Base-by-base conservation (phyloP, 169 alveolate species). In the Eimeria praecox region DNA sequence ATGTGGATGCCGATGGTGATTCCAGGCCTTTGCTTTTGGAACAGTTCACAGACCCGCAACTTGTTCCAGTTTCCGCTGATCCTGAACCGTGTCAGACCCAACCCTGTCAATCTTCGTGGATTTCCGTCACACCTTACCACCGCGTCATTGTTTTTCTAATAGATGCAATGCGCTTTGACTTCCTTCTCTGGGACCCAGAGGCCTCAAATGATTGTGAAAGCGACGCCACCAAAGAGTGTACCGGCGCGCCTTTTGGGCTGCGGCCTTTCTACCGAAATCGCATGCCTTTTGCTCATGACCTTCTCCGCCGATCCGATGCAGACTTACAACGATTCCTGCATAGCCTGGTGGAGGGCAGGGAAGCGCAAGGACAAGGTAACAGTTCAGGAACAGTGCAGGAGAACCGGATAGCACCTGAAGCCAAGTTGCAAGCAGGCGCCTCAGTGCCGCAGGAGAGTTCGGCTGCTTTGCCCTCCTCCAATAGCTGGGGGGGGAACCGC, bases 121-220 rank as follows among this genome's bases (percentile, higher is more conserved):
- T 85, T n/a, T 71, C 95, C 0, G 95, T 93, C 27, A 38, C 73
- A 20, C 95, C 95, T 64, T 95, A 75, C 73, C 80, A 94, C 71
- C 96, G 95, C 75, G 96, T 96, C 4, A 80, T 96, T 30, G 33
- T 97, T 38, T 89, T 97, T 9, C 89, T 97, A 20, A 95, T 97
- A 6, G 98, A 97, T 92, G 98, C 98, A 3, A 66, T 97, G 69
- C 96, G 98, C 85, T 97, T 94, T 64, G 98, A 97, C 95, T 97
- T 97, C 89, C 97, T 96, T n/a, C 94, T 94, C n/a, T 92, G 97
- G 96, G 96, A 90, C 44, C 94, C 97, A 64, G 66, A 92, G 38
- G 54, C 86, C 3, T 46, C 94, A 35, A 35, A 16, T 59, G 83
- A 64, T 24, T 87, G 93, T 40, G 83, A 49, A 22, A 33, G 20